Percentiles rank a stretch among this genome's conserved stretches.
Conservation (phyloP, 1,139 yeast species). For the Scheffersomyces segobiensis region DNA sequence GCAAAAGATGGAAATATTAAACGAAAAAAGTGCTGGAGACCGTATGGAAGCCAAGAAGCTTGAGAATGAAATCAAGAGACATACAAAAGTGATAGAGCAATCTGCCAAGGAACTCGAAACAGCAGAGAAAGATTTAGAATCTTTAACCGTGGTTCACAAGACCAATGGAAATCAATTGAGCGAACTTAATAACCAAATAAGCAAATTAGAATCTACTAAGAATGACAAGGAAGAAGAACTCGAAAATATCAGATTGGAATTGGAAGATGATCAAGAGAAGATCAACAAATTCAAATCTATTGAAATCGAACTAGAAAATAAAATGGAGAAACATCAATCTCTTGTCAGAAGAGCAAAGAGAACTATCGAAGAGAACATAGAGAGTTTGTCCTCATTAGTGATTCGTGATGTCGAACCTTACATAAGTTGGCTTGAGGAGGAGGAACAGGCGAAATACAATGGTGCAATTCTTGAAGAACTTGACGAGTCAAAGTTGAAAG, state of each 20-base stretch:
- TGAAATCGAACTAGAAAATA: conserved; percentile 68
- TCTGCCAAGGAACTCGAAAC: conserved; percentile 36
- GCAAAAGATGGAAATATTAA: conserved; percentile 65
- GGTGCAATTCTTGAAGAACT: conserved; percentile 41
- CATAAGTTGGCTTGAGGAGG: conserved; percentile 50
- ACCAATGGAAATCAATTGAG: conserved; percentile 40
- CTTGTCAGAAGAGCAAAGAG: conserved; percentile 43
- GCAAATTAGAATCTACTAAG: conserved; percentile 25
- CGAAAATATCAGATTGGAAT: conserved; percentile 41
- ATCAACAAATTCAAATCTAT: conserved; percentile 64
- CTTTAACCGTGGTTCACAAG: conserved; percentile 25
- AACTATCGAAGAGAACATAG: conserved; percentile 36
- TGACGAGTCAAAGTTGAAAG: conserved; percentile 53
- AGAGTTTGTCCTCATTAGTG: conserved; percentile 40
- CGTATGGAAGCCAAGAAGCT: conserved; percentile 63
- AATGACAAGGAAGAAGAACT: conserved; percentile 35
- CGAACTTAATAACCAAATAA: conserved; percentile 27
- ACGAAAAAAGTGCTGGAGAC: conserved; percentile 61
- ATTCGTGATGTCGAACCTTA: conserved; percentile 55
- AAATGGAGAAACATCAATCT: conserved; percentile 57
- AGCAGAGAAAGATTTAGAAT: conserved; percentile 31
- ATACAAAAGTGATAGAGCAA: conserved; percentile 47
- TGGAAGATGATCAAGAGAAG: conserved; percentile 53
- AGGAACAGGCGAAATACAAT: conserved; percentile 34
- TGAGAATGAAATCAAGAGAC: conserved; percentile 63